Conservation (phyloP, 352 stramenopile species). For the Aphanomyces astaci region DNA sequence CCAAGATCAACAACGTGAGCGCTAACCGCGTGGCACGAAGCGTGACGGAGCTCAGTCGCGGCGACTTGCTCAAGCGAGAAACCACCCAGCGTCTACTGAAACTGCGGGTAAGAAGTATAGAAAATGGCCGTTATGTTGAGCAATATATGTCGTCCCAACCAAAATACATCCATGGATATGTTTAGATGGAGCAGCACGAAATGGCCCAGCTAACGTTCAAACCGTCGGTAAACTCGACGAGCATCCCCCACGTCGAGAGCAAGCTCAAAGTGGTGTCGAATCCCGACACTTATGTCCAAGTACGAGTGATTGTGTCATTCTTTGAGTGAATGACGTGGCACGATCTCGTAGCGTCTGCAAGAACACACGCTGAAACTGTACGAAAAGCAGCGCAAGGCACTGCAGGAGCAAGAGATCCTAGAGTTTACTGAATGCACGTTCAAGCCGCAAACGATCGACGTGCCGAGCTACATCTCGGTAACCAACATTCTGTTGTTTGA, state of each 20-base stretch:
- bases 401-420: constrained; percentile 73
- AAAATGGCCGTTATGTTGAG: too few species aligned
- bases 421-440: constrained; percentile 83
- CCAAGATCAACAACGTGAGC: constrained; percentile 65
- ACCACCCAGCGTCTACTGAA: constrained; percentile 77
- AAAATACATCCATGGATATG: neutral
- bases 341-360: constrained; percentile 44
- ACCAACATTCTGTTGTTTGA: too few species aligned
- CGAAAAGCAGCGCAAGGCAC: constrained; percentile 59
- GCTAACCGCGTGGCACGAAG: constrained; percentile 51
- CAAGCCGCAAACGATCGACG: constrained; percentile 74
- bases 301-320: too few species aligned
- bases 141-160: too few species aligned
- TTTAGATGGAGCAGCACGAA: constrained; percentile 82
- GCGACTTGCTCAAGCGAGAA: constrained; percentile 63
- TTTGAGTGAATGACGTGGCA: too few species aligned
- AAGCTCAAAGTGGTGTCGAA: constrained; percentile 71
- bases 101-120: constrained; percentile 34
- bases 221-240: constrained; percentile 53
- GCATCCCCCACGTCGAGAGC: constrained; percentile 55
- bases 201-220: constrained; percentile 75
- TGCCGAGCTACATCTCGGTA: constrained; percentile 54
- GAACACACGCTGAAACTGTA: constrained; percentile 64
- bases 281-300: constrained; percentile 64
- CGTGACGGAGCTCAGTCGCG: constrained; percentile 73